Evolutionary conservation across 768 basidiomycete species (phyloP).

Genomic region (Sistotremastrum suecicum): DNA sequence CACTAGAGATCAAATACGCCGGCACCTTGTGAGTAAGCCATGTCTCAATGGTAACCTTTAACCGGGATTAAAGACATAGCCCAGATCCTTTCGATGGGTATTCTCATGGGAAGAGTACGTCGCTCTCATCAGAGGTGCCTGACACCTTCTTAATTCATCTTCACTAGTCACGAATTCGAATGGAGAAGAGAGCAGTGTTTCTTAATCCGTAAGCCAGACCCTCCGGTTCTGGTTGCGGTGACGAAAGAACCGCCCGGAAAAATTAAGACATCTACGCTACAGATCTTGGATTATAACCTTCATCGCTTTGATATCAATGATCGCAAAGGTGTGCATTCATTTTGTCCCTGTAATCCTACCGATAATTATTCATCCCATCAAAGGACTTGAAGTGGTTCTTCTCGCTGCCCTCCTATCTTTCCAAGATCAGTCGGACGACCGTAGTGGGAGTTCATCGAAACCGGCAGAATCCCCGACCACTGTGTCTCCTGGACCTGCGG

Average conservation of each 20-base stretch:
- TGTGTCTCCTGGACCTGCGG: conserved; percentile 24
- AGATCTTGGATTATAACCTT: conserved; percentile 77
- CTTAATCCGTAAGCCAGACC: conserved; percentile 74
- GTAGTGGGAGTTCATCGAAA: conserved; percentile 8
- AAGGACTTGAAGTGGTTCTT: conserved; percentile 67
- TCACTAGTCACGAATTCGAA: conserved; percentile 61
- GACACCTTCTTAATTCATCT: neutral
- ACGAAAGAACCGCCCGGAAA: conserved; percentile 63
- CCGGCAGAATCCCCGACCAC: conserved; percentile 7
- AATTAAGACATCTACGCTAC: conserved; percentile 49
- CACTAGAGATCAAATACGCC: conserved; percentile 60
- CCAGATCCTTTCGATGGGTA: conserved; percentile 47
- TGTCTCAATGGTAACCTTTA: neutral
- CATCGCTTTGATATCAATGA: conserved; percentile 79
- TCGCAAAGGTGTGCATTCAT: conserved; percentile 31
- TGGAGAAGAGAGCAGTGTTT: conserved; percentile 80
- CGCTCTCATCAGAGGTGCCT: neutral
- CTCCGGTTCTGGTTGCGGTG: conserved; percentile 70
- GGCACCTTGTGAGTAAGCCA: conserved; percentile 34
- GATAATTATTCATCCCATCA: neutral
- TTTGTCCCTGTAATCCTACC: no score
- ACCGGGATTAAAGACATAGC: neutral
- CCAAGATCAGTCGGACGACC: conserved; percentile 46
- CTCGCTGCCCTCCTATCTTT: conserved; percentile 67
- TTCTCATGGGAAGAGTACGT: conserved; percentile 79